A percentile compares a stretch with the other conserved stretches of the same genome.
Evolutionary conservation across 768 basidiomycete species (phyloP).

Genomic region (Lactarius hengduanensis): DNA sequence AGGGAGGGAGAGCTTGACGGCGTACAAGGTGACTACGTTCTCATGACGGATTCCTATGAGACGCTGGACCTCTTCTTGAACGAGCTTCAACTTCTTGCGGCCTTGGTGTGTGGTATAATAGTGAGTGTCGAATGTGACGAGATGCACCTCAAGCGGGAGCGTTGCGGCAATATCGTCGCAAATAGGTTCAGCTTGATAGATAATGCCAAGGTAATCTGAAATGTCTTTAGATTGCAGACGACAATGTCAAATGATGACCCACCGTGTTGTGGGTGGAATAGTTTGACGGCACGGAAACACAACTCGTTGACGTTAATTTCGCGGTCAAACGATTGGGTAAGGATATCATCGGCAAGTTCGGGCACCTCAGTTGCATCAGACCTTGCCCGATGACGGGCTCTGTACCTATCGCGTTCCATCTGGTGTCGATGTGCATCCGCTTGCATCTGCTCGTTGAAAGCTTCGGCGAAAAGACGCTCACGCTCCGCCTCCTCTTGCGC

Average conservation of each 20-base stretch:
- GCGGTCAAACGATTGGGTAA: conserved; percentile 58
- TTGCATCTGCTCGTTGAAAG: conserved; percentile 64
- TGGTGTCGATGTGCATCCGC: conserved; percentile 62
- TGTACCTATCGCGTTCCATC: conserved; percentile 51
- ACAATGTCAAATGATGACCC: conserved; percentile 5
- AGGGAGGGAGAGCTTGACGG: conserved; percentile 60
- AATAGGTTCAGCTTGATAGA: conserved; percentile 73
- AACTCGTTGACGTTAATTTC: conserved; percentile 60
- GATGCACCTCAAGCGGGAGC: conserved; percentile 64
- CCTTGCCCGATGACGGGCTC: conserved; percentile 60
- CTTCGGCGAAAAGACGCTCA: conserved; percentile 46
- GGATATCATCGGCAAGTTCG: conserved; percentile 35
- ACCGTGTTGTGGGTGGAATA: conserved; percentile 75
- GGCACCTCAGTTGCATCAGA: conserved; percentile 72
- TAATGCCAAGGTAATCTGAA: conserved; percentile 62
- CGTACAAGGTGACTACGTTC: conserved; percentile 65
- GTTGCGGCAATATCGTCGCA: conserved; percentile 61
- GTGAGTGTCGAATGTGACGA: conserved; percentile 61
- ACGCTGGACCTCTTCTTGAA: conserved; percentile 64
- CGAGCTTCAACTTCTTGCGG: conserved; percentile 65
- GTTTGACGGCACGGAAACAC: conserved; percentile 60
- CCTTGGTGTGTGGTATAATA: conserved; percentile 73
- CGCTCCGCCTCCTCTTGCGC: conserved; percentile 50
- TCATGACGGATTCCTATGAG: conserved; percentile 58
- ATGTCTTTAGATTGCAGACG: conserved; percentile 1